phyloP scores from a whole-genome alignment of 2,329 filamentous ascomycete genomes.

The Aureobasidium sp. region DNA sequence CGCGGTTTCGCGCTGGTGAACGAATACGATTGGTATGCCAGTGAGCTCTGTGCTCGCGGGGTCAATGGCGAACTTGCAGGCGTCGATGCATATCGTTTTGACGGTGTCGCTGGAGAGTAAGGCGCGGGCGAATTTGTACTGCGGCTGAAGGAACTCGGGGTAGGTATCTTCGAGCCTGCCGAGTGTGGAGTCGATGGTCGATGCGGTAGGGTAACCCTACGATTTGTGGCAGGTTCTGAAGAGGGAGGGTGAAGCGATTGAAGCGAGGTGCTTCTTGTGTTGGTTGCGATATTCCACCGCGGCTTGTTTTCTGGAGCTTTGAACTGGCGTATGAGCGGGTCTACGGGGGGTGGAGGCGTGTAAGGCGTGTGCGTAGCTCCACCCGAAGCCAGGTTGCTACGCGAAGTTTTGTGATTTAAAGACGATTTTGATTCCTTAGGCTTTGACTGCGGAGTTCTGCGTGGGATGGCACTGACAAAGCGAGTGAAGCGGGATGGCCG shows the following conservation, averaged over 20 bases:
- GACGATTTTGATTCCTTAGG: background rate
- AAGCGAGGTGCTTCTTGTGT: conserved; percentile 34
- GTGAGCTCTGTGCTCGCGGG: background rate
- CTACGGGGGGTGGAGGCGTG: conserved; percentile 12
- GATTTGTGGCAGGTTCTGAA: conserved; percentile 29
- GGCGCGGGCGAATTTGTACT: background rate
- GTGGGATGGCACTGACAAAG: conserved; percentile 13
- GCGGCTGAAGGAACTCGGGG: conserved; percentile 3
- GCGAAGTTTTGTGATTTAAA: background rate
- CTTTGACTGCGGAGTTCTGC: conserved; percentile 15
- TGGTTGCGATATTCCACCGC: conserved; percentile 65
- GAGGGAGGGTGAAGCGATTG: conserved; percentile 29
- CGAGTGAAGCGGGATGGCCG: conserved; percentile 11
- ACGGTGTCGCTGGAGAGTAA: conserved; percentile 5
- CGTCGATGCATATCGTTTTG: background rate
- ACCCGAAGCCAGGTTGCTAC: background rate
- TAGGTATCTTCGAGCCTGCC: conserved; percentile 7
- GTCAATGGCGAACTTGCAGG: conserved; percentile 1
- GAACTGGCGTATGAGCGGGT: conserved; percentile 34
- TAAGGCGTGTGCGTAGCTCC: conserved; percentile 13
- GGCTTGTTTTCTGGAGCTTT: conserved; percentile 50
- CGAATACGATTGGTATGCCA: background rate
- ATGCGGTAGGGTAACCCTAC: conserved; percentile 22
- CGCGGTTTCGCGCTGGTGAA: background rate
- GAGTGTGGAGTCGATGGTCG: conserved; percentile 10